Percentiles rank a stretch among this genome's conserved stretches.
These are phyloP conservation scores for Cylindrodendrum hubeiense DNA, from an alignment of 2,329 filamentous ascomycete species.

Conservation along the genomic window DNA sequence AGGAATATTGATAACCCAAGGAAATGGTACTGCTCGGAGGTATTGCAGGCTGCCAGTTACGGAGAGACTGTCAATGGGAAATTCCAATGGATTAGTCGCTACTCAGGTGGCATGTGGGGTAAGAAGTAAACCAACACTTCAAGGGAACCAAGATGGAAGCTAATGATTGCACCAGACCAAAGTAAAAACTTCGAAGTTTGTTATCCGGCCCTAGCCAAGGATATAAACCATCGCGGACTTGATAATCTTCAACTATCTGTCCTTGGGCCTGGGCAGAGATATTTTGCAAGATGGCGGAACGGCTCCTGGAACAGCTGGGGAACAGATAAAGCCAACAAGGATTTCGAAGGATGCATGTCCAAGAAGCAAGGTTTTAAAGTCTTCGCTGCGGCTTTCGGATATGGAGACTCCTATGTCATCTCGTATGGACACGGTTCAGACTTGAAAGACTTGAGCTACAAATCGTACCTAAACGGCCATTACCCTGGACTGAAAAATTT, in stretches of 20 bases:
- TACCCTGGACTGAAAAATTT: constrained; percentile 3
- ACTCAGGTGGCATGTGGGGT: neutral
- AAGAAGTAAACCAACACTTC: neutral
- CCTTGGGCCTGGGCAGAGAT: constrained; percentile 5
- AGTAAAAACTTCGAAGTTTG: neutral
- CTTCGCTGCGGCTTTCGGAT: constrained; percentile 6
- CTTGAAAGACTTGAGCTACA: neutral
- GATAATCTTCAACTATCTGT: neutral
- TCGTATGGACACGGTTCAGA: neutral
- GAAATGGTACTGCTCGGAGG: too few species aligned
- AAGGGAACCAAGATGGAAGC: neutral
- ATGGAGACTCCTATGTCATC: constrained; percentile 10
- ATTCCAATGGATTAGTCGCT: too few species aligned
- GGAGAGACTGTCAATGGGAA: too few species aligned
- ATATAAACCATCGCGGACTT: neutral
- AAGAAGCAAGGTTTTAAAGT: neutral
- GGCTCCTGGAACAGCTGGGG: constrained; percentile 5
- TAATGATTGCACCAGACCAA: neutral
- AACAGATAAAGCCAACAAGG: neutral
- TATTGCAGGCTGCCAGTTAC: too few species aligned
- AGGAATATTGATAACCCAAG: too few species aligned
- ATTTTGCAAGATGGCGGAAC: constrained; percentile 4
- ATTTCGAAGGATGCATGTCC: neutral
- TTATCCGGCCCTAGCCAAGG: neutral
- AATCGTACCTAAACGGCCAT: neutral